Base-by-base conservation (phyloP, 441 rosid species). In the Dalechampia spathulata region DNA sequence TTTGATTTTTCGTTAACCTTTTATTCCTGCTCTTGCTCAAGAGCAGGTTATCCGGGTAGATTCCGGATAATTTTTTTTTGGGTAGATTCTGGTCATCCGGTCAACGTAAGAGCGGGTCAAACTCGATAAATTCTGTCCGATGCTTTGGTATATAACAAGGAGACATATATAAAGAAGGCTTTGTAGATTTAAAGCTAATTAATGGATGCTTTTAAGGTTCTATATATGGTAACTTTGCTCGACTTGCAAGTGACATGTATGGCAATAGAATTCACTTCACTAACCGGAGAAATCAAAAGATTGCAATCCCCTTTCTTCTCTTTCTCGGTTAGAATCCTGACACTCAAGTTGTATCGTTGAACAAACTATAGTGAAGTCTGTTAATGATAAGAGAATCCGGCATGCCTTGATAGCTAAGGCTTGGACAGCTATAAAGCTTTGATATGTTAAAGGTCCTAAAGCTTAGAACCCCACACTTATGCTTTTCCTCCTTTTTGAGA, bases 361-460 rank as follows among this genome's bases (percentile, higher is more conserved):
- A 5, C 5, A 30, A 17, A 16, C 19, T 36, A 14, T 4, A 3
- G 48, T 23, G 37, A 21, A 42, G 20, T 46, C 53, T 27, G 42
- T 61, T 34, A 23, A 61, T 52, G 36, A 42, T 43, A 22, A 23
- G 37, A 61, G 49, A 22, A 32, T 32, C 27, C 30, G 50, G 17
- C 11, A 50, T 39, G 25, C 58, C 57, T 49, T 4, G 34, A 30
- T 8, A 30, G 34, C 34, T 30, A 30, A 30, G 34, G 4, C 34
- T 30, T 30, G 41, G 15, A 20, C 12, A 21, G 13, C 27, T 58
- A 22, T 45, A 25, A 37, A 25, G 26, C 37, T 25, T 50, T 6
- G 19, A 20, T 42, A 20, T 20, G 19, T 13, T 25, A 34, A 51
- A 51, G 6, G 28, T 16, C 23, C 16, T 8, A 30, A 51, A 30